Base-by-base conservation (phyloP, 495 filamentous ascomycete genomes). In the Ramalina peruviana region DNA sequence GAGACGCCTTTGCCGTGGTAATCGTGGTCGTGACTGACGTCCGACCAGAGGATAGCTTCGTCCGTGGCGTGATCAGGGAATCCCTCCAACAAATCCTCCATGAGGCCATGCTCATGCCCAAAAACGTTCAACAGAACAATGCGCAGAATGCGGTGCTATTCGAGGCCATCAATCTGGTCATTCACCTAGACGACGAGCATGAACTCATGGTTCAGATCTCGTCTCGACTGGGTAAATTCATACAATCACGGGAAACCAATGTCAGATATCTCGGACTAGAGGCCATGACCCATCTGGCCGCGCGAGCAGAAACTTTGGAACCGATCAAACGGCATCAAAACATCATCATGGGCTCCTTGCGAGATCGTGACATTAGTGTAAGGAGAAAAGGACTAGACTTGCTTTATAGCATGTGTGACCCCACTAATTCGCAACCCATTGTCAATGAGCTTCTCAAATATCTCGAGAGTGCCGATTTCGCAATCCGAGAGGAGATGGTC, bases 41-140 rank as follows among this genome's bases (percentile, higher is more conserved):
- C 41, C 20, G 37, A 19, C 39, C 51, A 92, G 89, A 95, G 57
- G 93, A 99, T 59, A 87, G 82, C 53, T 86, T 93, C 62, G 81
- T 94, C 21, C 85, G 90, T 44, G 81, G 85, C 38, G 81, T 97
- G 60, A 94, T 99, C 44, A 83, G 93, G 27, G 86, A 95, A 56
- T 92, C 90, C 6, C 66, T 97, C 20, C 82, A 90, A 61, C 85
- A 83, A 58, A 93, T 95, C 15, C 76, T 99, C 60, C 83, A 96
- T 59, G 67, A 82, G 33, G 92, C 92, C 1, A 78, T 94, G 72
- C 88, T 94, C 55, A 86, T 86, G 59, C 90, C 86, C 12, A 99
- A 97, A 68, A 97, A 99, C 56, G 93, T 97, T 15, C 93, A 99
- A 67, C 92, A 99, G 62, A 99, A 99, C 62, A 99, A 99, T 66